Conservation (phyloP, 2,329 filamentous ascomycete species). For the Amylocarpus encephaloides region DNA sequence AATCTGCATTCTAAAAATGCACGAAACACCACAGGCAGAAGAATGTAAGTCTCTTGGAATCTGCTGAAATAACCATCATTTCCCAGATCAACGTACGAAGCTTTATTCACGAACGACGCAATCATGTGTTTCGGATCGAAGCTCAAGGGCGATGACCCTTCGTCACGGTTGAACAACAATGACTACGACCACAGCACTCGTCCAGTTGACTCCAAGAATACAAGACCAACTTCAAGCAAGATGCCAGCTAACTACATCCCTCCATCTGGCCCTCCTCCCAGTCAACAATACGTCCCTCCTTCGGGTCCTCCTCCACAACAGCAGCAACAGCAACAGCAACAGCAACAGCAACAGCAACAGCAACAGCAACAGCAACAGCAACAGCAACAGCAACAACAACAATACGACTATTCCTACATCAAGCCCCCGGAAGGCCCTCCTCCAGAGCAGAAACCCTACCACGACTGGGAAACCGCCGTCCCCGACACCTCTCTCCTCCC, state of each 20-base stretch:
- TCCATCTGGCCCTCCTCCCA: constrained; percentile 34
- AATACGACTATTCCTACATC: constrained; percentile 6
- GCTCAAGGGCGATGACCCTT: constrained; percentile 21
- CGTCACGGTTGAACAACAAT: constrained; percentile 10
- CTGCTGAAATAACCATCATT: neutral
- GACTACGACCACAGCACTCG: constrained; percentile 13
- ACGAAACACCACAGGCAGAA: too few relatives aligned
- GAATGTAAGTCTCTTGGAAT: too few relatives aligned
- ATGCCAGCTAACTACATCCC: constrained; percentile 30
- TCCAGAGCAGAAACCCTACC: constrained; percentile 35
- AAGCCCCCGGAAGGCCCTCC: constrained; percentile 29
- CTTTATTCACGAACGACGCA: neutral
- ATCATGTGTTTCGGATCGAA: constrained; percentile 27
- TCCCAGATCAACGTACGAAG: neutral
- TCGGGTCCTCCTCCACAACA: constrained; percentile 32
- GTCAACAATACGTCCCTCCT: constrained; percentile 30
- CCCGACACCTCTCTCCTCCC: constrained; percentile 68
- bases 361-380: constrained; percentile 18
- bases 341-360: constrained; percentile 15
- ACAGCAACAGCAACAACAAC: constrained; percentile 13
- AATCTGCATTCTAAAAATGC: too few relatives aligned
- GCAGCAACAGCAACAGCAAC: neutral
- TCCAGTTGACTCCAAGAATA: constrained; percentile 17
- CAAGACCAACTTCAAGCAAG: constrained; percentile 15
- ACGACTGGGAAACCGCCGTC: constrained; percentile 66